A percentile compares a stretch with the other conserved stretches of the same genome.
Conservation (phyloP, 768 basidiomycete species). For the Glaciozyma martinii region DNA sequence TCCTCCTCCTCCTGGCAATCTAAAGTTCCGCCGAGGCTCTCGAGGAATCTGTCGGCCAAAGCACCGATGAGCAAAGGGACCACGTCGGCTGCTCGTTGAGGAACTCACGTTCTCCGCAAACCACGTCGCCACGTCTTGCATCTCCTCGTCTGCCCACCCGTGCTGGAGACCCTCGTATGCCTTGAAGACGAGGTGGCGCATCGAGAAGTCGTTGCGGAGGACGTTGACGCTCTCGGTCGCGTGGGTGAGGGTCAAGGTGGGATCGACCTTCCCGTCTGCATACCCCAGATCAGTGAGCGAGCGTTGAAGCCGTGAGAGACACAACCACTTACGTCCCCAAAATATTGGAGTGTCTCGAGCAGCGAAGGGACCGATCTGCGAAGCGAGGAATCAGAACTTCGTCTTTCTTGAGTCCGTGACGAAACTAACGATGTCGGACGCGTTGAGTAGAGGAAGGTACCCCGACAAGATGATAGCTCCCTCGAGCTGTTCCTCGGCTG, state of each 20-base stretch:
- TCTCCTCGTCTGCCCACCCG: conserved; percentile 6
- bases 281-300: too few relatives aligned
- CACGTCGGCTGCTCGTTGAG: too few relatives aligned
- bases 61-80: too few relatives aligned
- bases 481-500: conserved; percentile 10
- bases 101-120: background rate
- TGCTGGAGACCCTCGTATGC: conserved; percentile 10
- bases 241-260: conserved; percentile 3
- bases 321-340: background rate
- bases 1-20: too few relatives aligned
- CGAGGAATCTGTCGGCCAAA: too few relatives aligned
- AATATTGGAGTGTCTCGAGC: conserved; percentile 7
- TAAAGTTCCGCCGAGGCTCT: too few relatives aligned
- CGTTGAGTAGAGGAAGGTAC: conserved; percentile 6
- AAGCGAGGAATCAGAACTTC: too few relatives aligned
- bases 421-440: background rate
- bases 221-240: background rate
- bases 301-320: too few relatives aligned
- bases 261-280: conserved; percentile 13
- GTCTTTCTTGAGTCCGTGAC: too few relatives aligned
- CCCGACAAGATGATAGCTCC: conserved; percentile 12
- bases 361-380: background rate
- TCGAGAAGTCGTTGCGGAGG: background rate
- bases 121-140: conserved; percentile 4
- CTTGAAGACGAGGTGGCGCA: background rate